Conservation (phyloP, 768 basidiomycete species). For the Lactarius sanguifluus region DNA sequence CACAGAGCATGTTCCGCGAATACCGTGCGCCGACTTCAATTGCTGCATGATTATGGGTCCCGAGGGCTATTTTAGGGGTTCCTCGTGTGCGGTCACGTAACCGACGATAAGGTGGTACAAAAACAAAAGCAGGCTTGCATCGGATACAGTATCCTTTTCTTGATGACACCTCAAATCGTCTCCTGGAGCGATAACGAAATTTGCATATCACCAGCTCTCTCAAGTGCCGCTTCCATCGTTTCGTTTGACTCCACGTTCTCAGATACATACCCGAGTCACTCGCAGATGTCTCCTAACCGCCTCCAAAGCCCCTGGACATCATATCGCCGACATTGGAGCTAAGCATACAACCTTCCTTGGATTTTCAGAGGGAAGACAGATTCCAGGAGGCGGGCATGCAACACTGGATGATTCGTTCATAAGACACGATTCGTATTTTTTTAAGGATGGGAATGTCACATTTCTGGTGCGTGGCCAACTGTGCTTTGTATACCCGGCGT, state of each 20-base stretch:
- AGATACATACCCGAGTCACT: background rate
- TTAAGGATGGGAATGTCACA: slow-evolving; percentile 26
- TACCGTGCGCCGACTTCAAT: too few species aligned
- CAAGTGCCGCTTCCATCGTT: slow-evolving; percentile 4
- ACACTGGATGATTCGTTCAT: slow-evolving; percentile 4
- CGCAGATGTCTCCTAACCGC: background rate
- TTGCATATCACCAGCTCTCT: background rate
- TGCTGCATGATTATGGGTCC: too few species aligned
- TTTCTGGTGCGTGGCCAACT: slow-evolving; percentile 13
- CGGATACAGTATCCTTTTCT: background rate
- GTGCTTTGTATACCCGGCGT: background rate
- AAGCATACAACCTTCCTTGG: background rate
- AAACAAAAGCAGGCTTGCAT: too few species aligned
- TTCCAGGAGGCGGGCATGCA: background rate
- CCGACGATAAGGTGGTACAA: too few species aligned
- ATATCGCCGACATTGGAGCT: background rate
- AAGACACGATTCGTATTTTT: slow-evolving; percentile 19
- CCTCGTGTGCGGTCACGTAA: too few species aligned
- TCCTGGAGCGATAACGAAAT: background rate
- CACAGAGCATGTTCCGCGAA: too few species aligned
- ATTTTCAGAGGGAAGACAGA: background rate
- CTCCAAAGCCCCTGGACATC: background rate
- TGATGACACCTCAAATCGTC: slow-evolving; percentile 11
- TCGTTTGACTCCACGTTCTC: slow-evolving; percentile 14
- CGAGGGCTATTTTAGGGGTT: too few species aligned